phyloP scores from a whole-genome alignment of 345 rosid species.

The Eucalyptus regnans region DNA sequence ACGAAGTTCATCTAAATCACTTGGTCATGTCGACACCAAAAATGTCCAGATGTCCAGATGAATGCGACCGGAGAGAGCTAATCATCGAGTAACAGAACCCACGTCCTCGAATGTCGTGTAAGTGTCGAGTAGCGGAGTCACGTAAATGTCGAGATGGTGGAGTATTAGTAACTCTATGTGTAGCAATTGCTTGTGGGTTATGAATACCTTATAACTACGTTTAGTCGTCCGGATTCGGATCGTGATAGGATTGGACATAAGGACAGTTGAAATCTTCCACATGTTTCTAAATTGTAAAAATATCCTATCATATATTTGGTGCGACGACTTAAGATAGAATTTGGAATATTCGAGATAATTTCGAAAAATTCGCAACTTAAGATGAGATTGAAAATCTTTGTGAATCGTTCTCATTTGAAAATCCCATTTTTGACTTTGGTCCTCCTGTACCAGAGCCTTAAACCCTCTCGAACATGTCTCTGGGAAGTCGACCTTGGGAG shows the following conservation, averaged over 20 bases:
- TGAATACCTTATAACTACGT: too few species aligned
- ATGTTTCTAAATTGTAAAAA: too few species aligned
- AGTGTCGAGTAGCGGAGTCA: neutral
- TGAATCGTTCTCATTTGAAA: too few species aligned
- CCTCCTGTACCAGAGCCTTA: too few species aligned
- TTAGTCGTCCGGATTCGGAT: rapidly evolving
- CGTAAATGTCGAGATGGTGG: neutral
- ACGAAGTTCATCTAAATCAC: neutral
- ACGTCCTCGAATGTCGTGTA: rapidly evolving
- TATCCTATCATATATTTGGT: rapidly evolving
- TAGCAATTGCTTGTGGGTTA: neutral
- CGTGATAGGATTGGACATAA: too few species aligned
- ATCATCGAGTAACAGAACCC: neutral
- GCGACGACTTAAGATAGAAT: too few species aligned
- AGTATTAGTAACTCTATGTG: too few species aligned
- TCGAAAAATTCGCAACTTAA: too few species aligned
- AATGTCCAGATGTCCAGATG: neutral
- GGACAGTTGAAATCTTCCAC: rapidly evolving
- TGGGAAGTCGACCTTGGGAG: neutral
- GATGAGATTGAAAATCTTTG: too few species aligned
- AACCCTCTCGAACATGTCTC: neutral
- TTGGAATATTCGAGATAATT: too few species aligned
- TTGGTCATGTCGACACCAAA: neutral
- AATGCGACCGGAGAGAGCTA: neutral
- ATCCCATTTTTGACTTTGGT: neutral